Evolutionary conservation across 441 rosid genomes (phyloP).

Genomic region (Adansonia rubrostipa): DNA sequence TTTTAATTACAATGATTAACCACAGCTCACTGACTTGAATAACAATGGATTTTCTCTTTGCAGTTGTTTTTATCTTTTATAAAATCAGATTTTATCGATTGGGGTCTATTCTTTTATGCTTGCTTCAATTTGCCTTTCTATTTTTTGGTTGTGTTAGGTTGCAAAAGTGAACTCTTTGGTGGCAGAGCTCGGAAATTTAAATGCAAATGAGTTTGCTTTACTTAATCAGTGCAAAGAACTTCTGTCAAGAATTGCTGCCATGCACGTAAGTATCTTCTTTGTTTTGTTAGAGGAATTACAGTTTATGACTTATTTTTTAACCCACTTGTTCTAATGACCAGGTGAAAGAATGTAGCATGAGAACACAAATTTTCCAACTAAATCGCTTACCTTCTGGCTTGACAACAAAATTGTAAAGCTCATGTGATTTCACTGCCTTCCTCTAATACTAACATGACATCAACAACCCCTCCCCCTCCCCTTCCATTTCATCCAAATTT

Average conservation of each 20-base stretch:
- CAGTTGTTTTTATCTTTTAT: background rate
- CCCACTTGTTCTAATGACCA: constrained; percentile 36
- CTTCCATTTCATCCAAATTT: constrained; percentile 24
- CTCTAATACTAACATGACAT: constrained; percentile 51
- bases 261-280: constrained; percentile 54
- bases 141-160: constrained; percentile 44
- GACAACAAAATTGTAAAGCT: constrained; percentile 49
- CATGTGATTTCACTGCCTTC: constrained; percentile 36
- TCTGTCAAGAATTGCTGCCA: constrained; percentile 60
- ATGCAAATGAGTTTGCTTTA: constrained; percentile 60
- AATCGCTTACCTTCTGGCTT: constrained; percentile 38
- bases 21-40: background rate
- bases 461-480: background rate
- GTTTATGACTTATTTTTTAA: background rate
- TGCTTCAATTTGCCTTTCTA: background rate
- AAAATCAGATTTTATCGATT: background rate
- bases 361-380: constrained; percentile 62
- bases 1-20: background rate
- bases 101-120: background rate
- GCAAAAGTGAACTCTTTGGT: constrained; percentile 55
- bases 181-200: constrained; percentile 54
- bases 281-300: background rate
- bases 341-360: constrained; percentile 73
- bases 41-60: background rate
- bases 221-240: constrained; percentile 69